These are phyloP conservation scores for Plasmodium coatneyi DNA, from an alignment of 169 alveolate species.

Conservation along the genomic window DNA sequence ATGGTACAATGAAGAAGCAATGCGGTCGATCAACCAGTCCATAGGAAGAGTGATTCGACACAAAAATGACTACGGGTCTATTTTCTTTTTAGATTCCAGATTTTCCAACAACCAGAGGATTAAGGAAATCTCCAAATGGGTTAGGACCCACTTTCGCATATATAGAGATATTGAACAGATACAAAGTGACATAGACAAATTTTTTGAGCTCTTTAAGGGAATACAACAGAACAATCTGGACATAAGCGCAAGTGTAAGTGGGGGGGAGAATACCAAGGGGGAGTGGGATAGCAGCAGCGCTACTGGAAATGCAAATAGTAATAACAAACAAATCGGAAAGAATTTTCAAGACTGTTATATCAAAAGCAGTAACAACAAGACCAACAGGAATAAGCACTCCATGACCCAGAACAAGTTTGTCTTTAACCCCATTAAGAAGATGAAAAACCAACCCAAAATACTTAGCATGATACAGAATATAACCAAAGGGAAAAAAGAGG, in stretches of 20 bases:
- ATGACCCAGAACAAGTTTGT: slow-evolving; percentile 33
- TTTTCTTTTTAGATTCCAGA: slow-evolving; percentile 91
- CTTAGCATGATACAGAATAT: slow-evolving; percentile 74
- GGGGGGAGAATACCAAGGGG: not conserved
- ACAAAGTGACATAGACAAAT: slow-evolving; percentile 73
- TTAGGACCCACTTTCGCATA: slow-evolving; percentile 72
- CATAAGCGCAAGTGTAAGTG: not conserved
- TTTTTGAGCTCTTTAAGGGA: slow-evolving; percentile 69
- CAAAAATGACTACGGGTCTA: slow-evolving; percentile 93
- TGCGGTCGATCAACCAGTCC: slow-evolving; percentile 96
- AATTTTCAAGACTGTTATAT: slow-evolving; percentile 72
- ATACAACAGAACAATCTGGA: not conserved
- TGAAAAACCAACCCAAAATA: slow-evolving; percentile 66
- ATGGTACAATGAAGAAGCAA: slow-evolving; percentile 95
- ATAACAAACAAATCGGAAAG: slow-evolving; percentile 19
- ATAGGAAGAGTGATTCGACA: slow-evolving; percentile 97
- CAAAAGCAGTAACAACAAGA: slow-evolving; percentile 11
- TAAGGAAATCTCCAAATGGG: slow-evolving; percentile 91
- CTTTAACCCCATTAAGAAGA: slow-evolving; percentile 56
- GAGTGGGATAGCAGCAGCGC: not conserved
- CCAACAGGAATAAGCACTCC: slow-evolving; percentile 9
- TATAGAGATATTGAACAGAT: slow-evolving; percentile 69
- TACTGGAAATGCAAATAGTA: not conserved
- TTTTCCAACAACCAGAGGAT: slow-evolving; percentile 83
- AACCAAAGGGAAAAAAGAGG: slow-evolving; percentile 58